Percentiles rank a stretch among this genome's conserved stretches.
Evolutionary conservation across 116 monocot species (phyloP).

Genomic region (Phalaenopsis hybrid): DNA sequence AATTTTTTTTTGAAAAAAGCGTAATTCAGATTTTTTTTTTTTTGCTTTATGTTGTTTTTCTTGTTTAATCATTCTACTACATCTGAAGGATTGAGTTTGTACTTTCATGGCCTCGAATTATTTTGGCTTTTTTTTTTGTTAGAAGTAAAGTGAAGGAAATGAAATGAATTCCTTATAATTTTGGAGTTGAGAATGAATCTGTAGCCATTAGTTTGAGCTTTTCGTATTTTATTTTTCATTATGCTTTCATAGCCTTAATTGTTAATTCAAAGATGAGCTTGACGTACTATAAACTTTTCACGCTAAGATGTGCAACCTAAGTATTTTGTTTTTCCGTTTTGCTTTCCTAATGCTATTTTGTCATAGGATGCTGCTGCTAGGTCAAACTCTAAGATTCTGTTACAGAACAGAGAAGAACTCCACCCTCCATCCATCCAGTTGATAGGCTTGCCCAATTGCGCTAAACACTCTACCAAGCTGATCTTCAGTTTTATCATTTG

Average conservation of each 20-base stretch:
- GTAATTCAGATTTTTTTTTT: background rate
- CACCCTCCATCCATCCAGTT: background rate
- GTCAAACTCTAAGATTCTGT: background rate
- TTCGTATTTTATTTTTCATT: too few relatives aligned
- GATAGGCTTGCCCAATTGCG: background rate
- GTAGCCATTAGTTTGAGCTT: too few relatives aligned
- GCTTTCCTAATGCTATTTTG: background rate
- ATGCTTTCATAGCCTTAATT: background rate
- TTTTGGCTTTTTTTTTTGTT: background rate
- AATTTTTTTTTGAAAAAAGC: background rate
- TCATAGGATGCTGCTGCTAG: background rate
- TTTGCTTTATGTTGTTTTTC: background rate
- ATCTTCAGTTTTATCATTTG: background rate
- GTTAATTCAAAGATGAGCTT: background rate
- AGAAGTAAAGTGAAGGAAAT: too few relatives aligned
- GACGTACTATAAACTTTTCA: background rate
- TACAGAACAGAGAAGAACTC: background rate
- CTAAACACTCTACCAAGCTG: background rate
- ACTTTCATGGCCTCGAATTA: background rate
- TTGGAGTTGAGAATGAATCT: too few relatives aligned
- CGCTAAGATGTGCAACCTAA: background rate
- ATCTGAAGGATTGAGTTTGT: background rate
- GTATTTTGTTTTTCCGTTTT: background rate
- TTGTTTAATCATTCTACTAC: background rate
- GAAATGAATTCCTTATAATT: too few relatives aligned